Percentiles rank a stretch among this genome's conserved stretches.
phyloP scores from a whole-genome alignment of 306 rosid species.

The Carpinus viminea region DNA sequence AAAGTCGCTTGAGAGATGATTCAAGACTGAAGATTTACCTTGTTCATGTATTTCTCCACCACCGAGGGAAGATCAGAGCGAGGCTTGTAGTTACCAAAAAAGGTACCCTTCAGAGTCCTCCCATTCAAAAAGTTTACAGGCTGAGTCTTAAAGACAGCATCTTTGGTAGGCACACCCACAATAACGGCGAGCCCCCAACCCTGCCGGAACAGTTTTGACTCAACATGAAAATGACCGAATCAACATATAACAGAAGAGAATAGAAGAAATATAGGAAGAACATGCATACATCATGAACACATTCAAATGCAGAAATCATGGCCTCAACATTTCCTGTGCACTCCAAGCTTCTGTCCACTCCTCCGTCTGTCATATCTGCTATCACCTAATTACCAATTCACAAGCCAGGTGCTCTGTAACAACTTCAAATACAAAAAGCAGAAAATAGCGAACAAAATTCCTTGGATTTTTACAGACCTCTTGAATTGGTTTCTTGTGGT shows the following conservation, averaged over 20 bases:
- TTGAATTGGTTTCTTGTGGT: conserved; percentile 80
- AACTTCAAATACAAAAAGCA: not conserved
- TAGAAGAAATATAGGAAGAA: too few species aligned
- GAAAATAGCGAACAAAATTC: not conserved
- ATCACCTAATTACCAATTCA: conserved; percentile 53
- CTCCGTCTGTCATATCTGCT: conserved; percentile 81
- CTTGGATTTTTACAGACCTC: conserved; percentile 40
- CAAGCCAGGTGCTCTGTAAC: not conserved
- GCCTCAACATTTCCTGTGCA: conserved; percentile 90
- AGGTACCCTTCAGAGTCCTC: conserved; percentile 91
- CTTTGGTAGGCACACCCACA: conserved; percentile 80
- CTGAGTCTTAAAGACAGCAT: conserved; percentile 78
- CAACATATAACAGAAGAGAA: too few species aligned
- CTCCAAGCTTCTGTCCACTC: conserved; percentile 86
- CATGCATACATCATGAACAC: conserved; percentile 71
- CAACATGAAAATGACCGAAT: too few species aligned
- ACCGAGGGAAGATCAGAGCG: conserved; percentile 72
- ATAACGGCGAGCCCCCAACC: conserved; percentile 98
- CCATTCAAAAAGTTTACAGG: conserved; percentile 70
- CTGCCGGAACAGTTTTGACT: conserved; percentile 25
- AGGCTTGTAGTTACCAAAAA: conserved; percentile 93
- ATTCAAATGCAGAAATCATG: conserved; percentile 88
- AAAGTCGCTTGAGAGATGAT: too few species aligned
- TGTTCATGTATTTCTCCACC: conserved; percentile 74
- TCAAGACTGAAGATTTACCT: conserved; percentile 26